These are phyloP conservation scores for Mucor irregularis DNA, from an alignment of 371 early-diverging fungal species.

Conservation along the genomic window DNA sequence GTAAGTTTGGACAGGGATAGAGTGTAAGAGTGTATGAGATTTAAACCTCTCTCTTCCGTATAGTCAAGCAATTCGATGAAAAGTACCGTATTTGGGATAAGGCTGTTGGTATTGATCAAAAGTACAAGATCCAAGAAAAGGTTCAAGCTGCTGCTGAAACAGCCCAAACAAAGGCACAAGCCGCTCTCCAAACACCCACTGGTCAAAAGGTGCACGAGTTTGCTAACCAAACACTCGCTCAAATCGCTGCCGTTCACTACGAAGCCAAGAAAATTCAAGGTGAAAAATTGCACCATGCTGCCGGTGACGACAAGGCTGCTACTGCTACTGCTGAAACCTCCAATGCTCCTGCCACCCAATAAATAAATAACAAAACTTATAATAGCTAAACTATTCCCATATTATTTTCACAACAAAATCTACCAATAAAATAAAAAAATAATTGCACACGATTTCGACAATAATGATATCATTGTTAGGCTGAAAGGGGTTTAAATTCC, in stretches of 20 bases:
- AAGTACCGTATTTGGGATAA: slow-evolving; percentile 61
- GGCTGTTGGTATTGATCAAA: slow-evolving; percentile 55
- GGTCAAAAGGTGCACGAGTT: slow-evolving; percentile 59
- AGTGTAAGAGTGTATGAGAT: not conserved
- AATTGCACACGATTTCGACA: no score
- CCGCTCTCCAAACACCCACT: slow-evolving; percentile 59
- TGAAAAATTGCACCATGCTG: not conserved
- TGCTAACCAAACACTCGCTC: slow-evolving; percentile 53
- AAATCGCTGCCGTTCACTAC: slow-evolving; percentile 60
- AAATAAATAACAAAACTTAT: no score
- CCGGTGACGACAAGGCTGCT: no score
- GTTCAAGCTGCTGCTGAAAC: slow-evolving; percentile 48
- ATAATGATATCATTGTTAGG: no score
- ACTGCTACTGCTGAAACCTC: no score
- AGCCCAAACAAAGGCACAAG: slow-evolving; percentile 47
- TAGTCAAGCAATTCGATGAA: slow-evolving; percentile 56
- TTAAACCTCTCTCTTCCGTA: not conserved
- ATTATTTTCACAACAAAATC: no score
- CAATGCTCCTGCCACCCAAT: no score
- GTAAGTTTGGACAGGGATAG: slow-evolving; percentile 15
- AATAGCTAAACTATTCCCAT: no score
- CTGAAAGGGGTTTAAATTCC: no score
- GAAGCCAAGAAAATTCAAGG: slow-evolving; percentile 59
- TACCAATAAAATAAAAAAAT: no score
- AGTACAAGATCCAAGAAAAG: slow-evolving; percentile 62